Percentiles rank a stretch among this genome's conserved stretches.
phyloP scores from a whole-genome alignment of 345 rosid species.

The Angophora floribunda region DNA sequence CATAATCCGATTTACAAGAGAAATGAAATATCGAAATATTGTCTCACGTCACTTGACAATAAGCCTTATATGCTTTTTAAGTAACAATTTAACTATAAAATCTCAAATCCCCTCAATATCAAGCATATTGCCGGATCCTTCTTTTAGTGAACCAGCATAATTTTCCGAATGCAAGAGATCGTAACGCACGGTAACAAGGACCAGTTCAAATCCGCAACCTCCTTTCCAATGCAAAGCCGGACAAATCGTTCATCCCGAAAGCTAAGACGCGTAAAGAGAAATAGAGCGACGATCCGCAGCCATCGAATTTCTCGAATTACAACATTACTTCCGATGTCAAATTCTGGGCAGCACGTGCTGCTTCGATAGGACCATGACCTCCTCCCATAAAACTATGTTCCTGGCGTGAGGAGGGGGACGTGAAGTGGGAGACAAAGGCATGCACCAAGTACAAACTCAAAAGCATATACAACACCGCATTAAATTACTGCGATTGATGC shows the following conservation, averaged over 20 bases:
- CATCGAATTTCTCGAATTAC: not conserved
- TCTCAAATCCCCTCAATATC: not conserved
- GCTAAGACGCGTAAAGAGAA: not conserved
- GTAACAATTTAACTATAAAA: not conserved
- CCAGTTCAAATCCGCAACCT: not conserved
- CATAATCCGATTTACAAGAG: not conserved
- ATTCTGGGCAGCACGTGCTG: not conserved
- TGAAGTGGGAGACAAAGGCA: conserved; percentile 16
- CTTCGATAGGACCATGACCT: not conserved
- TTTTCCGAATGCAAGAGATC: not conserved
- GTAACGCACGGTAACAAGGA: too few relatives aligned
- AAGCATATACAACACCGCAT: not conserved
- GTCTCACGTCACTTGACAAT: rapidly evolving
- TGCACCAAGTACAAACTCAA: conserved; percentile 11
- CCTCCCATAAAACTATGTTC: not conserved
- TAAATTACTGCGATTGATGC: not conserved
- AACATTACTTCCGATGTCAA: not conserved
- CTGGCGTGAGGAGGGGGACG: not conserved
- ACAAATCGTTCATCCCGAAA: not conserved
- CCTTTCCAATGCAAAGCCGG: not conserved
- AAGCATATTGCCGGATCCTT: not conserved
- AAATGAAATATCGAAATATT: not conserved
- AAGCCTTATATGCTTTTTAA: not conserved
- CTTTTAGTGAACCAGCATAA: not conserved
- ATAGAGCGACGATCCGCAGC: not conserved